Conservation (phyloP, 192 early-diverging fungal species). For the Gorgonomyces haynaldii region DNA sequence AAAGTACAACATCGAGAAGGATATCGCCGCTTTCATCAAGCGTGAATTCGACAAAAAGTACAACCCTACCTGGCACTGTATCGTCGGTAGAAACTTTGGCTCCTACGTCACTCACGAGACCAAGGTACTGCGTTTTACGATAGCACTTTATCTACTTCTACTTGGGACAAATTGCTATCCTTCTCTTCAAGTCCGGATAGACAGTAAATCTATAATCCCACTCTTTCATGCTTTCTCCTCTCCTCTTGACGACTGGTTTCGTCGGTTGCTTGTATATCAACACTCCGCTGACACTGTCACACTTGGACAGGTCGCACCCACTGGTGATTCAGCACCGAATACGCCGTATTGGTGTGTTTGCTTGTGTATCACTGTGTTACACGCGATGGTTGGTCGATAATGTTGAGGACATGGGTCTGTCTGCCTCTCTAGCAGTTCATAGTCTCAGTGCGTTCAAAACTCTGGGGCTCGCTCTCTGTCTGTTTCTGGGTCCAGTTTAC, state of each 20-base stretch:
- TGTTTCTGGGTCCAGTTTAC: conserved; percentile 46
- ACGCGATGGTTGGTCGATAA: neutral
- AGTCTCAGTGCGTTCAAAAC: too few species aligned
- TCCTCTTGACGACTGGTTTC: neutral
- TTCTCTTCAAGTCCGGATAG: conserved; percentile 66
- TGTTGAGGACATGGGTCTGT: conserved; percentile 9
- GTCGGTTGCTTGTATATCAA: neutral
- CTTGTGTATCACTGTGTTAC: conserved; percentile 23
- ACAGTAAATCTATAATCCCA: neutral
- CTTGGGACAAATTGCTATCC: conserved; percentile 81
- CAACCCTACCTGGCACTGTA: conserved; percentile 96
- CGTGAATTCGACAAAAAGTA: conserved; percentile 97
- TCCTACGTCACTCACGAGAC: conserved; percentile 94
- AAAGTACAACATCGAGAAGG: conserved; percentile 94
- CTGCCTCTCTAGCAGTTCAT: too few species aligned
- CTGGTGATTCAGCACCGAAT: neutral
- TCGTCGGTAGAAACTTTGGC: conserved; percentile 98
- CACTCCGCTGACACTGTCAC: neutral
- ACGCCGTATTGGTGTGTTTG: neutral
- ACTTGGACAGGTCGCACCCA: neutral
- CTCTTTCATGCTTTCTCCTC: neutral
- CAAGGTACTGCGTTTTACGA: conserved; percentile 29
- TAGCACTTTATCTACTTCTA: conserved; percentile 99
- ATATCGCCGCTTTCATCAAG: conserved; percentile 96
- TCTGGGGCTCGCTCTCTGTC: neutral